Evolutionary conservation across 1,284 basidiomycete species (phyloP), one percentile per base, ranked within the genome.

Genomic region (Neolentinus lepideus): DNA sequence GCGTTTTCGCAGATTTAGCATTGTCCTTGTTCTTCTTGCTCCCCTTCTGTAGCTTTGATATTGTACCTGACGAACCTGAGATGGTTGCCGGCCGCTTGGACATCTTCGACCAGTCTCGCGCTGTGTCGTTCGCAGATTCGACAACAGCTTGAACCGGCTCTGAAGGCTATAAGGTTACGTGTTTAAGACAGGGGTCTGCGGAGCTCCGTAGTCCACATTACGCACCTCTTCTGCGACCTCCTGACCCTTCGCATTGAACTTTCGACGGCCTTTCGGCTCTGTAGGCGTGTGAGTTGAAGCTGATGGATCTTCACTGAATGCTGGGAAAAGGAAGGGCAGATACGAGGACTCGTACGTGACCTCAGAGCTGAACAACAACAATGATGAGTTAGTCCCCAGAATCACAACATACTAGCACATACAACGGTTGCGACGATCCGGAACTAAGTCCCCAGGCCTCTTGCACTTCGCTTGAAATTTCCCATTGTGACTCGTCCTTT

Each of bases 401-500:
- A 19, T 31, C 56, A 45, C 51, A 58, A 35, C 26, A 33, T 29
- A 22, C 22, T 11, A n/a, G 27, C 54, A 31, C 50, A 27, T 24
- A 19, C 10, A 27, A 22, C 21, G 54, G n/a, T n/a, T n/a, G n/a
- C n/a, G n/a, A n/a, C n/a, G n/a, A n/a, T n/a, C n/a, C n/a, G n/a
- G 67, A 61, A 19, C 52, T 59, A 48, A 70, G 58, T 0, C 78
- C 81, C 85, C 84, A 88, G 12, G 80, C 77, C 29, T 84, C 77
- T 59, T 74, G 73, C 21, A 82, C 67, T 51, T 79, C 78, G 56
- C 74, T 70, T 14, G 81, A 68, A 12, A 90, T 75, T 62, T 86
- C 80, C 88, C 87, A 90, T 62, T 83, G 75, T 0, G 78, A 82
- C 51, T 88, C 84, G 60, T 88, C 85, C 62, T 78, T 76, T n/a